phyloP scores from a whole-genome alignment of 202 grass and related monocot species.

The Digitaria exilis region DNA sequence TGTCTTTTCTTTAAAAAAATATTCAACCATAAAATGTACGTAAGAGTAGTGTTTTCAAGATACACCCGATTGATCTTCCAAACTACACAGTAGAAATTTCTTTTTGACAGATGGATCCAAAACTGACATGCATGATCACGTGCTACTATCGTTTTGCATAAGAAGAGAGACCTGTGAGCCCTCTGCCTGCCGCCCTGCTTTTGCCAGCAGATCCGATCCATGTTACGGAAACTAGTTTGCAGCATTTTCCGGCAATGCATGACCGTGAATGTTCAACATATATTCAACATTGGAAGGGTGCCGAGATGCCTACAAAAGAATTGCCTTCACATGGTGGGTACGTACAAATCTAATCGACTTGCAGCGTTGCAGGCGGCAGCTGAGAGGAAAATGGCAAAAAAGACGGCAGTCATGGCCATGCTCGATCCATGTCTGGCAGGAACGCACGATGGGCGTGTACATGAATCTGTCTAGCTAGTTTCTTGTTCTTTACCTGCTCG shows the following conservation, averaged over 20 bases:
- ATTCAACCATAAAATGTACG: background rate
- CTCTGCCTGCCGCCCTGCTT: background rate
- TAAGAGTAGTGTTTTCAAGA: background rate
- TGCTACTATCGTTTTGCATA: slow-evolving; percentile 22
- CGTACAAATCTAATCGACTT: slow-evolving; percentile 12
- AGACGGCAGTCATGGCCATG: background rate
- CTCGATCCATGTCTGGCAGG: background rate
- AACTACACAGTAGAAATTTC: background rate
- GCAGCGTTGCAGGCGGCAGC: background rate
- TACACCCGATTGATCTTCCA: background rate
- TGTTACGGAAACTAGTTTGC: background rate
- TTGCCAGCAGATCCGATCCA: background rate
- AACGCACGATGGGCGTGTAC: background rate
- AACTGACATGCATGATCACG: slow-evolving; percentile 1
- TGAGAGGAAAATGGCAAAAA: background rate
- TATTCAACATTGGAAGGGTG: background rate
- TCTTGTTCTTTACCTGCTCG: background rate
- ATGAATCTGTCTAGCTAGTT: background rate
- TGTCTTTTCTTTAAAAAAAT: no score
- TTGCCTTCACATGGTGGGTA: slow-evolving; percentile 20
- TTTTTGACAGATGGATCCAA: background rate
- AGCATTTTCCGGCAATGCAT: background rate
- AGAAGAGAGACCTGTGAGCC: background rate
- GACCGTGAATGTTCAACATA: background rate
- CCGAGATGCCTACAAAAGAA: background rate